These are phyloP conservation scores for Ceratocystis alfenasii DNA, from an alignment of 2,329 filamentous ascomycete genomes.

Conservation along the genomic window DNA sequence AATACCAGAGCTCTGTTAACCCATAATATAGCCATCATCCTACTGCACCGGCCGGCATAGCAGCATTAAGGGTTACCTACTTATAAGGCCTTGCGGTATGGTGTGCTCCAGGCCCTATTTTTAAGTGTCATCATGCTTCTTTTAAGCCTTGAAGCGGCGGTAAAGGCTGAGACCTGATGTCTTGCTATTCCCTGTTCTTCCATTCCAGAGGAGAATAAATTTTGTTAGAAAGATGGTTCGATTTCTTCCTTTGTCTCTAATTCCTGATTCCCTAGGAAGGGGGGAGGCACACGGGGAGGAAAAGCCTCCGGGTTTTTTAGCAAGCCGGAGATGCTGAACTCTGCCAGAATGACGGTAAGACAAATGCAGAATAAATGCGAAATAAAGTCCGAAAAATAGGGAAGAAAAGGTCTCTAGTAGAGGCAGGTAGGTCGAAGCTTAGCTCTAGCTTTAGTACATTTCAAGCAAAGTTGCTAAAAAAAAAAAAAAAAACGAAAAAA, in stretches of 20 bases:
- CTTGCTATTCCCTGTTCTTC: no score
- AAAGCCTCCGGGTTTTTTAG: slow-evolving; percentile 1
- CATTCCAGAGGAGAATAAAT: no score
- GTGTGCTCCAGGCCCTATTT: background rate
- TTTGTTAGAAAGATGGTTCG: background rate
- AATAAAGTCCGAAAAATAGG: background rate
- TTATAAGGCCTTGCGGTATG: background rate
- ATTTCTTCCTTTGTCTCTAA: background rate
- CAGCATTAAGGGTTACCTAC: background rate
- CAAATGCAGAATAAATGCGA: background rate
- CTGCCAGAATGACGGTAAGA: background rate
- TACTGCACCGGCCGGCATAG: background rate
- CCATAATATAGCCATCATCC: background rate
- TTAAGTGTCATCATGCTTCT: no score
- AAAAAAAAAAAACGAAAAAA: background rate
- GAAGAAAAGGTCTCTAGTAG: background rate
- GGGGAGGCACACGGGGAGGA: background rate
- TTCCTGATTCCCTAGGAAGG: background rate
- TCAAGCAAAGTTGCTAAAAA: background rate
- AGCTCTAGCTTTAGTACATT: background rate
- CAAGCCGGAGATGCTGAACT: background rate
- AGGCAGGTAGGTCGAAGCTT: background rate
- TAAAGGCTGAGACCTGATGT: background rate
- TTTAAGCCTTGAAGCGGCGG: background rate
- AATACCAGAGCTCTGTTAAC: background rate